Evolutionary conservation across 139 green algal species (phyloP).

Genomic region (Spirogloea muscicola): DNA sequence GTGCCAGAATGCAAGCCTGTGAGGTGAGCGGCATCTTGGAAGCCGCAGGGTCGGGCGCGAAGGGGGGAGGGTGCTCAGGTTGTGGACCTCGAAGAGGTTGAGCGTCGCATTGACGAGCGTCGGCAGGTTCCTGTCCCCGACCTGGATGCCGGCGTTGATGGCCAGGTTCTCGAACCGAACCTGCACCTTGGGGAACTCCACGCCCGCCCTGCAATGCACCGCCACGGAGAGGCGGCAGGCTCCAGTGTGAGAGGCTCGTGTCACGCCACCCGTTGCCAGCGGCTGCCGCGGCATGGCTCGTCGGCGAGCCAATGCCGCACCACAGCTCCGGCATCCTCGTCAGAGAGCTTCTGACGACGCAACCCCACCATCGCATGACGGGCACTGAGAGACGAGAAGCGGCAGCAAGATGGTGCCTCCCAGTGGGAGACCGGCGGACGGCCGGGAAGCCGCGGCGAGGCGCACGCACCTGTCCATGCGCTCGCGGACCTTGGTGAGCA

Average conservation of each 20-base stretch:
- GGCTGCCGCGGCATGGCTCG: not conserved
- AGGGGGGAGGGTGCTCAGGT: too few species aligned
- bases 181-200: constrained; percentile 44
- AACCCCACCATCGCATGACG: too few species aligned
- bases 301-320: not conserved
- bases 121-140: constrained; percentile 40
- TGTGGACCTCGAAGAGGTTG: constrained; percentile 39
- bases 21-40: too few species aligned
- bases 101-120: constrained; percentile 51
- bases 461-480: constrained; percentile 30
- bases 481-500: constrained; percentile 17
- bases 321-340: too few species aligned
- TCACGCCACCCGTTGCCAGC: not conserved
- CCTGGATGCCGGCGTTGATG: constrained; percentile 37
- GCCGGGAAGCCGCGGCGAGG: too few species aligned
- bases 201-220: constrained; percentile 45
- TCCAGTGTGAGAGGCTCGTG: not conserved
- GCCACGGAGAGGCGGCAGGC: not conserved
- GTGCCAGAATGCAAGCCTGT: too few species aligned
- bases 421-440: too few species aligned
- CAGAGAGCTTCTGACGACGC: too few species aligned
- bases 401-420: too few species aligned
- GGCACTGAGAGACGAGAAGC: too few species aligned
- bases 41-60: too few species aligned
- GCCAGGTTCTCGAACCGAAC: constrained; percentile 49